Base-by-base conservation (phyloP, 352 stramenopile species). In the Phytophthora palmivora region DNA sequence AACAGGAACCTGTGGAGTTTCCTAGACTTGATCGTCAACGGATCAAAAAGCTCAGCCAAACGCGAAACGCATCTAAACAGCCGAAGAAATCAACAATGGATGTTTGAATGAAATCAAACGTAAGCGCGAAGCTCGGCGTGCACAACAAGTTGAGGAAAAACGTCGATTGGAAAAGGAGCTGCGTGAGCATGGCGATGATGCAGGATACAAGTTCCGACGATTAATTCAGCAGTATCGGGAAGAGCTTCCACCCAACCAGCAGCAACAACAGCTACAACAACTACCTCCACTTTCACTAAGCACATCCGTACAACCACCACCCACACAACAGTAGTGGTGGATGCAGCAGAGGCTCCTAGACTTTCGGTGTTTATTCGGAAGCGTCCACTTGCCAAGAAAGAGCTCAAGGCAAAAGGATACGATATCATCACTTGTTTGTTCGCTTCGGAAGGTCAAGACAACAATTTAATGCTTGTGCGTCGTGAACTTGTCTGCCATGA, bases 331-430 rank as follows among this genome's bases (percentile, higher is more conserved):
- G 12, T 18, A 16, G n/a, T 69, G 4, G 28, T 48, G 5, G 19
- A 50, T 49, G 12, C 48, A 19, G 36, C 57, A 36, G 21, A 71
- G 6, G n/a, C 76, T 10, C 57, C 64, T 3, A 71, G 70, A 32
- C 68, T 91, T 3, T 79, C 74, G 0, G 82, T 91, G 3, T 91
- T 87, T 72, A 74, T 91, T 21, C 82, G 82, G 7, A 91, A 91
- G 33, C 78, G 82, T 3, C 82, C 82, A 33, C 62, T 91, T 37
- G 76, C 77, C 28, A 87, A 79, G 57, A 88, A 87, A 53, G 82
- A 91, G 64, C 64, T 87, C 34, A 78, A 82, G 33, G 67, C 74
- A 22, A 91, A 91, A 36, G 79, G 75, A 6, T 91, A 88, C 66
- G 82, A 91, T 33, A 73, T 89, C 41, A 64, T 91, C 39, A 76